These are phyloP conservation scores for Turritis glabra DNA, from an alignment of 345 rosid genomes.

Conservation along the genomic window DNA sequence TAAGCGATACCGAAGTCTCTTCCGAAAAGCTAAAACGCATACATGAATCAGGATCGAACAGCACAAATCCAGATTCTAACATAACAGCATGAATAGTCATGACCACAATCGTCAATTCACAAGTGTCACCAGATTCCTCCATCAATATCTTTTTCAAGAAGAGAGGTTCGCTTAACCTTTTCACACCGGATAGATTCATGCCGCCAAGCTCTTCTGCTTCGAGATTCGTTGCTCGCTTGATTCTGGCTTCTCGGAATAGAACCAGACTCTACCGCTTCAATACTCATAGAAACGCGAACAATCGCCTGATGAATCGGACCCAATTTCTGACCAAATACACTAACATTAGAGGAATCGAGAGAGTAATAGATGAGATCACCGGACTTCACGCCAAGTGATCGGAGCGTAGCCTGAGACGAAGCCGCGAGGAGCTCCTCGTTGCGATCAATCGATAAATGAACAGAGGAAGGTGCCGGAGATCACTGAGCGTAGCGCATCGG, in stretches of 20 bases:
- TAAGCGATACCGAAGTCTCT: background rate
- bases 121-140: constrained; percentile 36
- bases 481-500: background rate
- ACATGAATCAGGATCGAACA: constrained; percentile 43
- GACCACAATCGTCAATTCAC: constrained; percentile 32
- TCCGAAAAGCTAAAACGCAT: constrained; percentile 36
- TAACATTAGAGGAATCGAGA: background rate
- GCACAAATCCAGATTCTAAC: constrained; percentile 61
- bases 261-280: background rate
- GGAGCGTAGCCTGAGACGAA: background rate
- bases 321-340: background rate
- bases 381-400: background rate
- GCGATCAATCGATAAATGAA: background rate
- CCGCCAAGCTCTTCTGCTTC: background rate
- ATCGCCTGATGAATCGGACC: too few relatives aligned
- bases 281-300: too few relatives aligned
- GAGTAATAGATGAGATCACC: background rate
- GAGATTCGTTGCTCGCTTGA: background rate
- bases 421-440: background rate
- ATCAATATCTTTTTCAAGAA: constrained; percentile 54
- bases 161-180: constrained; percentile 49
- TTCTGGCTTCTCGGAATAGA: background rate
- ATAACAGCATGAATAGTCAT: constrained; percentile 47
- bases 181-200: constrained; percentile 11
- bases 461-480: background rate